Conservation (phyloP, 768 basidiomycete genomes). For the Punctularia strigosozonata region DNA sequence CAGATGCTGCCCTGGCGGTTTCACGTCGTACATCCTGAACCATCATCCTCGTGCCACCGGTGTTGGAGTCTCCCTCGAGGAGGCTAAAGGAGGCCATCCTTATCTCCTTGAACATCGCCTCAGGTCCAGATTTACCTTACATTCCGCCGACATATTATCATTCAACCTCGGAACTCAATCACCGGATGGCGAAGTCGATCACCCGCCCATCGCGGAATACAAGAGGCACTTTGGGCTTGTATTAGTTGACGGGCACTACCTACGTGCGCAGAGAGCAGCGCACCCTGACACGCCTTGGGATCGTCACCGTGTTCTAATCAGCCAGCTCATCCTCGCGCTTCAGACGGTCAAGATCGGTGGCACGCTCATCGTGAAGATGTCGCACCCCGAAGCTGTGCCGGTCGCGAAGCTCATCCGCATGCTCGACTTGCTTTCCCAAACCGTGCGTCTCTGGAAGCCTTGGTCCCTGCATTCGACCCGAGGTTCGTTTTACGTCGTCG, state of each 20-base stretch:
- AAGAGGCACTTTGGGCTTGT: not conserved
- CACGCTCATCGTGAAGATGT: not conserved
- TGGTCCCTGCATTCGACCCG: constrained; percentile 17
- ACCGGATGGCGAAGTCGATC: not conserved
- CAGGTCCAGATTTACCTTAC: constrained; percentile 3
- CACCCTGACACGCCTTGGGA: not conserved
- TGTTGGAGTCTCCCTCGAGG: constrained; percentile 9
- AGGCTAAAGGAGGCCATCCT: constrained; percentile 5
- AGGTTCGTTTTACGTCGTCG: constrained; percentile 20
- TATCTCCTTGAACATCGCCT: constrained; percentile 4
- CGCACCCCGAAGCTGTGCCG: not conserved
- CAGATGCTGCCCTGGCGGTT: constrained; percentile 14
- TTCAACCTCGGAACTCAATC: constrained; percentile 1
- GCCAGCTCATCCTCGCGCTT: not conserved
- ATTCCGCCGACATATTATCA: constrained; percentile 6
- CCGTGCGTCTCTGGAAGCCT: too few relatives aligned
- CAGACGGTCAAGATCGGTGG: not conserved
- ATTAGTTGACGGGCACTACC: not conserved
- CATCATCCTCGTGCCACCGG: constrained; percentile 7
- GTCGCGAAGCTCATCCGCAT: not conserved
- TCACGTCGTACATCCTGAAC: constrained; percentile 9
- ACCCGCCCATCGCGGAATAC: not conserved
- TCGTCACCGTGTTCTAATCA: not conserved
- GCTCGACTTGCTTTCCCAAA: not conserved
- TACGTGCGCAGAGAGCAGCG: not conserved